Base-by-base conservation (phyloP, 805 yeast genomes). In the Kodamaea neixiangensis region DNA sequence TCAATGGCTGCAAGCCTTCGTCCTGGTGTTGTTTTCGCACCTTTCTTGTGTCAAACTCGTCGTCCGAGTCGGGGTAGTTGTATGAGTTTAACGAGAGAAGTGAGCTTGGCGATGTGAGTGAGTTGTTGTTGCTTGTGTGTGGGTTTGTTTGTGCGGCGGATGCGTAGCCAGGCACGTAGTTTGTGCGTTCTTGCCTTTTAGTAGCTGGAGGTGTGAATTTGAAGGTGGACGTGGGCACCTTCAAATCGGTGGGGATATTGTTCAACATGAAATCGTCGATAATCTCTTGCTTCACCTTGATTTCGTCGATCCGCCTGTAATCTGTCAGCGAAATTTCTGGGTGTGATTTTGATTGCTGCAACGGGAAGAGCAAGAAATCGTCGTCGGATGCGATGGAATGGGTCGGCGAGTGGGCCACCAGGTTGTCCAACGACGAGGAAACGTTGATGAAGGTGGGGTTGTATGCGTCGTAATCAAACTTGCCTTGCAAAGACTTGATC, bases 211-310 rank as follows among this genome's bases (percentile, higher is more conserved):
- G n/a, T 31, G 37, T 14, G 44, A 46, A 37, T 19, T 38, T 46
- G 44, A 46, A 46, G 38, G 49, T 18, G 5, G 33, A 45, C n/a
- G 47, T 44, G 37, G 44, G 52, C 33, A 47, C 53, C 25, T 51
- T 55, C 29, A 52, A 38, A 9, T 53, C 57, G 11, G 65, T 64
- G 42, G 71, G 73, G 35, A 71, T 69, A 51, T 71, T 71, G 58
- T 72, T 72, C 55, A 72, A 58, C 47, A 62, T 52, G 49, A 72
- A 72, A 53, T 72, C 76, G 49, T 69, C 71, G 48, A 71, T 69
- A 50, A 71, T 71, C 53, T 71, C 76, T 53, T 72, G 74, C 50
- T 71, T 72, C 56, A 72, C 65, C 47, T 65, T 61, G 37, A 53
- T 46, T 41, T 53, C 59, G 40, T 62, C 64, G 33, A 57, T 38